Base-by-base conservation (phyloP, 345 rosid genomes). In the Hibiscus mutabilis region DNA sequence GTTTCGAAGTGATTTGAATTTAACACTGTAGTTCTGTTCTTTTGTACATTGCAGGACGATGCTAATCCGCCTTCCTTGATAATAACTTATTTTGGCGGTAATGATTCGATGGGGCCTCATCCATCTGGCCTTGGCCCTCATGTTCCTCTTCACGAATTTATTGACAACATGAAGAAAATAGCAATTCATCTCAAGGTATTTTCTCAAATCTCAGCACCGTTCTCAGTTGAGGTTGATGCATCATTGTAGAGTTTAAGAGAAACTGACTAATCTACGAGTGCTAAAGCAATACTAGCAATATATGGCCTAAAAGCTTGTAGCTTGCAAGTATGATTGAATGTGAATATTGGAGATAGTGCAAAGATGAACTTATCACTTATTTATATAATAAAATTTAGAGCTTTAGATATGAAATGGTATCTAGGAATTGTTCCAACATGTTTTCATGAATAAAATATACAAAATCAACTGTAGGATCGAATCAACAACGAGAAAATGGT, bases 51-150 rank as follows among this genome's bases (percentile, higher is more conserved):
- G 21, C 63, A 96, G 98, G 96, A 89, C 80, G 93, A 85, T 75
- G 75, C 74, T 14, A 76, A 49, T 59, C 98, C 91, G 77, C 99
- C 99, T 71, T 78, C 90, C 70, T 73, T 96, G 77, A 88, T 91
- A 70, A 82, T 96, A 75, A 98, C 90, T 15, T 96, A 96, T 80
- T 91, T 96, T 78, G 99, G 99, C 33, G 99, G 98, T 68, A 96
- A 96, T 60, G 98, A 92, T 73, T 92, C 99, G 5, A 91, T 96
- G 95, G 96, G 95, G 18, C 81, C 99, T 83, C 98, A 96, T 78
- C 58, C 97, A 53, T 88, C 96, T 77, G 96, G 95, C 74, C 80
- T 92, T 12, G 99, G 99, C 59, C 97, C 98, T 67, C 98, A 96
- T 62, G 97, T 96, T 0, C 97, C 95, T 2, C 91, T 96, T 68